phyloP scores from a whole-genome alignment of 495 filamentous ascomycete genomes.

The Penicillium cosmopolitanum region DNA sequence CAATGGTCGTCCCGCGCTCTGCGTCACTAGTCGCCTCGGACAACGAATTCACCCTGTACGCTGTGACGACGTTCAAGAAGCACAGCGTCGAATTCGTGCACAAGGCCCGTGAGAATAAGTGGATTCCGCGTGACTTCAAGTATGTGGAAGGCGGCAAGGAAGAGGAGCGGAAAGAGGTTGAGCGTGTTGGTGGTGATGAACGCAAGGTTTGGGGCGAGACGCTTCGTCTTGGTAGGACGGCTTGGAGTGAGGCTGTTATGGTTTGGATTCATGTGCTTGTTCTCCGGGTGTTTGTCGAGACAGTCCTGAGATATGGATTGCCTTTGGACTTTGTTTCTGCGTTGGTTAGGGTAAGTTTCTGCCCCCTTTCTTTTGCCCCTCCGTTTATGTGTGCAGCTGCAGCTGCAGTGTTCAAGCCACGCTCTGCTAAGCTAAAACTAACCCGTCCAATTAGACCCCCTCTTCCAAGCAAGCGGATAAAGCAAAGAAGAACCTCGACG shows the following conservation, averaged over 20 bases:
- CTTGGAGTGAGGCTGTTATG: slow-evolving; percentile 94
- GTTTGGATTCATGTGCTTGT: slow-evolving; percentile 91
- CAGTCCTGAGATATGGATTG: slow-evolving; percentile 89
- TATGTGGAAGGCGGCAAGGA: slow-evolving; percentile 88
- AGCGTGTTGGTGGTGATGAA: slow-evolving; percentile 77
- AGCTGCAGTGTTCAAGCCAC: too few species aligned
- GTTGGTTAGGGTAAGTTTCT: slow-evolving; percentile 72
- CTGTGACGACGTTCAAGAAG: slow-evolving; percentile 93
- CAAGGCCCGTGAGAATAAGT: slow-evolving; percentile 87
- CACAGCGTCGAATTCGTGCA: slow-evolving; percentile 80
- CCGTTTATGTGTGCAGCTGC: too few species aligned
- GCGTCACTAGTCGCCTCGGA: slow-evolving; percentile 76
- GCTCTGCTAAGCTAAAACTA: not conserved
- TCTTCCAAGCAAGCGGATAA: slow-evolving; percentile 76
- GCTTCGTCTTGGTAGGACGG: slow-evolving; percentile 79
- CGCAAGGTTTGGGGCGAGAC: slow-evolving; percentile 89
- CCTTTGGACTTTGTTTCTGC: slow-evolving; percentile 86
- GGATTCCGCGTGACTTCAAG: slow-evolving; percentile 92
- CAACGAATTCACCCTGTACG: slow-evolving; percentile 84
- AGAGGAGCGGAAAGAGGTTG: slow-evolving; percentile 82
- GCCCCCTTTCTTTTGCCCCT: not conserved
- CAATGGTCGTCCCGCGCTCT: slow-evolving; percentile 89
- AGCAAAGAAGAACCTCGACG: slow-evolving; percentile 78
- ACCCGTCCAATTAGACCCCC: slow-evolving; percentile 63
- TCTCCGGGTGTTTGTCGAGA: slow-evolving; percentile 94